These are phyloP conservation scores for Xanthoparmelia taractica DNA, from an alignment of 495 filamentous ascomycete species.

Conservation along the genomic window DNA sequence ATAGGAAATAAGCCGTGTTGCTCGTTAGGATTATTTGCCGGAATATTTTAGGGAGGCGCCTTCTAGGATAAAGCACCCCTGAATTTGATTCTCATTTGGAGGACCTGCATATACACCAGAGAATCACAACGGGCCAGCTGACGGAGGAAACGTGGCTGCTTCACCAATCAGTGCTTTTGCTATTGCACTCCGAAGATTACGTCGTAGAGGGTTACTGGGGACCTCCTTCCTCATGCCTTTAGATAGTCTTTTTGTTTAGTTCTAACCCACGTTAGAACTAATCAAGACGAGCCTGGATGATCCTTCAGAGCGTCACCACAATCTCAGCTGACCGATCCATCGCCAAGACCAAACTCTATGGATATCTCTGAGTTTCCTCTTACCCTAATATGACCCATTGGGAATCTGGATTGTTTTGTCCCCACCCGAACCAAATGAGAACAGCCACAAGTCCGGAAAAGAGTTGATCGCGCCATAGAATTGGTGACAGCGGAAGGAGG, in stretches of 20 bases:
- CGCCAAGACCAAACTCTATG: background rate
- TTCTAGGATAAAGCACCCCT: background rate
- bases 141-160: background rate
- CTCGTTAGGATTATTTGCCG: background rate
- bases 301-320: background rate
- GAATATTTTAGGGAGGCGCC: background rate
- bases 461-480: background rate
- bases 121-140: background rate
- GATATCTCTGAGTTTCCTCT: background rate
- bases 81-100: background rate
- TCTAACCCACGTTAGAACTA: background rate
- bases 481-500: background rate
- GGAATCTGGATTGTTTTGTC: too few species aligned
- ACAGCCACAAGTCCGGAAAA: background rate
- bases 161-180: background rate
- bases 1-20: background rate
- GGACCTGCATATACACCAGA: background rate
- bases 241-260: background rate
- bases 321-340: background rate
- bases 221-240: background rate
- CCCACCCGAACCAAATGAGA: background rate
- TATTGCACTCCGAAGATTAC: background rate
- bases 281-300: background rate
- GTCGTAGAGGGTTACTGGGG: background rate
- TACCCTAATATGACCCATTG: background rate